Base-by-base conservation (phyloP, 208 protist genomes). In the Wallacemonas collosoma region DNA sequence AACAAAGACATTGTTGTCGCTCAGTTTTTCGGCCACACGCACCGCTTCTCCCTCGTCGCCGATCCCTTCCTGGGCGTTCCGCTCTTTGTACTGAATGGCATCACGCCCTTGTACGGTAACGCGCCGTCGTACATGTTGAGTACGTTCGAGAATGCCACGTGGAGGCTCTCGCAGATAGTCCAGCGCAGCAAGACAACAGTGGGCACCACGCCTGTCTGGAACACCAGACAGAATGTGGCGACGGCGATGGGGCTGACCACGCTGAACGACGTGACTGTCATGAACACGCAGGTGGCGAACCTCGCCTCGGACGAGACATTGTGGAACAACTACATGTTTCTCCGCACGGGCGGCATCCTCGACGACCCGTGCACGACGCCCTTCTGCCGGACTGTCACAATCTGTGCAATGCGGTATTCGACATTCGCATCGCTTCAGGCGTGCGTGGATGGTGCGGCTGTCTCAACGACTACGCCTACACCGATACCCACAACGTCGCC, bases 21-120 rank as follows among this genome's bases (percentile, higher is more conserved):
- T 4, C 79, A 86, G 68, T 14, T 89, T 35, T 89, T 76, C 56
- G 83, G 80, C 53, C 80, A 85, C 68, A 83, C 75, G 26, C 74
- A 86, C 71, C 41, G 55, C 62, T 77, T 82, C 75, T 79, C 72
- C 40, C 56, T 77, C 64, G 58, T 77, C 71, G 71, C 79, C 65
- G 63, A 81, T 68, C 26, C 69, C 15, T 39, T 60, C 45, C 26
- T 73, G 2, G 77, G 72, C 45, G 73, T 88, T 26, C 78, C 75
- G 39, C 72, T 83, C 36, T 80, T 83, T 75, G 78, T 71, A 36
- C 68, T 88, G 58, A 75, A 72, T 56, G 66, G 71, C 41, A 36
- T 82, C 38, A 74, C 78, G 17, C 82, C 76, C 48, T 12, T 78
- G 44, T 80, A 76, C 73, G 60, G 67, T 50, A 89, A 84, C 71